Evolutionary conservation across 257 asterid species (phyloP).

Genomic region (Eucommia ulmoides): DNA sequence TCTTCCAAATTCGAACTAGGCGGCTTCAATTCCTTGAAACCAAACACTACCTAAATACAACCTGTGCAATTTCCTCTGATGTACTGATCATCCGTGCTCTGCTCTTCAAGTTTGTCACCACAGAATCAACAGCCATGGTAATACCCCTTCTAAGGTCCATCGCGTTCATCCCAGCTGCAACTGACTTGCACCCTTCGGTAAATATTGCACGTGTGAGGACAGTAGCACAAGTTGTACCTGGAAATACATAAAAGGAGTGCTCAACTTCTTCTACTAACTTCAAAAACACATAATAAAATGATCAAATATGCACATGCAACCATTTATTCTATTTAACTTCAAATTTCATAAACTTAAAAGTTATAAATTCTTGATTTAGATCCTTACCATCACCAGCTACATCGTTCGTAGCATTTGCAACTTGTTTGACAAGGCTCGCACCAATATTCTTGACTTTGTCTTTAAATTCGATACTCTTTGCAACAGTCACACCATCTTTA

Average conservation of each 20-base stretch:
- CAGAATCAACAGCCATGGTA: constrained; percentile 46
- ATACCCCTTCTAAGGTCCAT: constrained; percentile 61
- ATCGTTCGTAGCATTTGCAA: constrained; percentile 51
- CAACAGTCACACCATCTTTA: constrained; percentile 51
- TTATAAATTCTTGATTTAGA: neutral
- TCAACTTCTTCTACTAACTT: neutral
- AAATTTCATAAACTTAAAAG: too few relatives aligned
- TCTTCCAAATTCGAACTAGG: too few relatives aligned
- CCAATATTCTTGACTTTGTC: constrained; percentile 42
- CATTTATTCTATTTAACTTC: too few relatives aligned
- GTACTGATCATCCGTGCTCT: constrained; percentile 47
- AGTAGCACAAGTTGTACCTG: constrained; percentile 56
- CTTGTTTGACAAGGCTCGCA: constrained; percentile 50
- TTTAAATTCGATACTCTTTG: constrained; percentile 36
- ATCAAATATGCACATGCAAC: neutral
- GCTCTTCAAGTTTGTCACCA: constrained; percentile 38
- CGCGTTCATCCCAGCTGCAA: constrained; percentile 63
- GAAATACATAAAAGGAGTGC: neutral
- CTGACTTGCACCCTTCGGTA: constrained; percentile 54
- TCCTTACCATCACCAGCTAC: constrained; percentile 45
- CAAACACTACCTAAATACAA: constrained; percentile 5
- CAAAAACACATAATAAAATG: neutral
- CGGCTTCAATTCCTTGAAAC: too few relatives aligned
- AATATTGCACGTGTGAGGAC: constrained; percentile 40
- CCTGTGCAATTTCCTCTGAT: constrained; percentile 57